phyloP scores from a whole-genome alignment of 2,329 filamentous ascomycete genomes.

The Ophiocordyceps unilateralis region DNA sequence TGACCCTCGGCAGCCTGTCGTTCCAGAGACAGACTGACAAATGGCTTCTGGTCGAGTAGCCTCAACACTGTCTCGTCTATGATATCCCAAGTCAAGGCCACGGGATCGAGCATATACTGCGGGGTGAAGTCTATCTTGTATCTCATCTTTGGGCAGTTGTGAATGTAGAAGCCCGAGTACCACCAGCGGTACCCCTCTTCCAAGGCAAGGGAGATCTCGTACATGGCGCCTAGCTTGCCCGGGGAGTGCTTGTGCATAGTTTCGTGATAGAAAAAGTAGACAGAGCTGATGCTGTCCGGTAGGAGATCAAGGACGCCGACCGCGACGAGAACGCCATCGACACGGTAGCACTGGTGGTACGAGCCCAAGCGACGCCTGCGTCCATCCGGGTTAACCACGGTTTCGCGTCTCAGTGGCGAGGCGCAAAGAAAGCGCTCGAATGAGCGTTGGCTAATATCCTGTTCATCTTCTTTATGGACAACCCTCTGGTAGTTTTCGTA shows the following conservation, averaged over 20 bases:
- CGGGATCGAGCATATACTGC: conserved; percentile 56
- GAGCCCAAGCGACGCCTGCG: conserved; percentile 45
- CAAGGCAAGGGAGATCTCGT: conserved; percentile 52
- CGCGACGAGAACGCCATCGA: conserved; percentile 60
- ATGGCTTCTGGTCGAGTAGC: conserved; percentile 36
- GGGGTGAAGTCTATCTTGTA: conserved; percentile 71
- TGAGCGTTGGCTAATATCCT: conserved; percentile 38
- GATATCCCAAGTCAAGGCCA: conserved; percentile 42
- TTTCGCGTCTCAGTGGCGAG: conserved; percentile 42
- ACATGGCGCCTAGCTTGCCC: conserved; percentile 58
- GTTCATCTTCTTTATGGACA: conserved; percentile 50
- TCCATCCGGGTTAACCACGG: conserved; percentile 26
- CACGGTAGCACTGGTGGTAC: conserved; percentile 66
- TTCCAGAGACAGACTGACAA: conserved; percentile 29
- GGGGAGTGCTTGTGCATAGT: conserved; percentile 53
- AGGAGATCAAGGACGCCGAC: conserved; percentile 63
- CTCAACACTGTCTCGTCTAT: conserved; percentile 33
- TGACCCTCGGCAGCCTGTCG: conserved; percentile 5
- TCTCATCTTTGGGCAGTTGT: conserved; percentile 64
- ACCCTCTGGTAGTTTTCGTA: conserved; percentile 60
- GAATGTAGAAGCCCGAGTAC: conserved; percentile 72
- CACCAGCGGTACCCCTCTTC: conserved; percentile 59
- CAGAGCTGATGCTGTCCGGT: conserved; percentile 60
- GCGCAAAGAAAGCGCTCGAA: conserved; percentile 60
- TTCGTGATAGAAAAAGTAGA: conserved; percentile 71